A percentile compares a stretch with the other conserved stretches of the same genome.
Evolutionary conservation across 495 filamentous ascomycete species (phyloP).

Genomic region (Oleoguttula mirabilis): DNA sequence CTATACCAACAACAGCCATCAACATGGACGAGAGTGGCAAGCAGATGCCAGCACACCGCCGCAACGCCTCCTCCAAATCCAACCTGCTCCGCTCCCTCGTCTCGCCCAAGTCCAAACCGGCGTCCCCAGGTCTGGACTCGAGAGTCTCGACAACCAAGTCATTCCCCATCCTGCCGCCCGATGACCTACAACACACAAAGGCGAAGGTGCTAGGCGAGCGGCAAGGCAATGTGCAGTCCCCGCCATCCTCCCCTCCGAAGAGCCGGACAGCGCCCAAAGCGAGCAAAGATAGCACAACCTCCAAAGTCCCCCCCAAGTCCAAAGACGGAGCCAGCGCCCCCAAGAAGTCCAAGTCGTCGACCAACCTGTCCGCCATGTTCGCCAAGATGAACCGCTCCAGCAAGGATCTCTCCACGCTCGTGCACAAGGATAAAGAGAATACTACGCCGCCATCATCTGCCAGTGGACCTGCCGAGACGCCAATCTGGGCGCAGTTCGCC

Average conservation of each 20-base stretch:
- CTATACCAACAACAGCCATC: too few species aligned
- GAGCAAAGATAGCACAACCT: slow-evolving; percentile 31
- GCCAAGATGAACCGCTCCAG: slow-evolving; percentile 44
- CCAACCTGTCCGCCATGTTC: slow-evolving; percentile 57
- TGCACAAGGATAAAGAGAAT: slow-evolving; percentile 69
- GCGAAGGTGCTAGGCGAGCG: slow-evolving; percentile 13
- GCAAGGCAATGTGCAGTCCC: slow-evolving; percentile 18
- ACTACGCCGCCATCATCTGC: slow-evolving; percentile 45
- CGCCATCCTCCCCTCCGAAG: slow-evolving; percentile 14
- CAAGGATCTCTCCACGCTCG: slow-evolving; percentile 37
- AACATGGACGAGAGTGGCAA: too few species aligned
- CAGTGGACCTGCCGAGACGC: slow-evolving; percentile 43
- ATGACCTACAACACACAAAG: slow-evolving; percentile 27
- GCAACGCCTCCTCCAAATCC: slow-evolving; percentile 20
- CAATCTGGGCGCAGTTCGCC: slow-evolving; percentile 67
- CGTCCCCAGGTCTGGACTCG: neutral
- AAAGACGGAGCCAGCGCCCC: slow-evolving; percentile 41
- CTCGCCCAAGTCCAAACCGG: slow-evolving; percentile 11
- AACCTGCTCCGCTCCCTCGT: slow-evolving; percentile 18
- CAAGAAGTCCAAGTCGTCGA: slow-evolving; percentile 77
- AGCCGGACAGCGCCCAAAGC: neutral
- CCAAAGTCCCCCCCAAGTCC: slow-evolving; percentile 38
- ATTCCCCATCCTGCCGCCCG: slow-evolving; percentile 21
- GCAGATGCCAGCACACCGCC: slow-evolving; percentile 10
- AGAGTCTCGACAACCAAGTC: neutral